These are phyloP conservation scores for Zygoascus flipseniorum DNA, from an alignment of 805 yeast species.

Conservation along the genomic window DNA sequence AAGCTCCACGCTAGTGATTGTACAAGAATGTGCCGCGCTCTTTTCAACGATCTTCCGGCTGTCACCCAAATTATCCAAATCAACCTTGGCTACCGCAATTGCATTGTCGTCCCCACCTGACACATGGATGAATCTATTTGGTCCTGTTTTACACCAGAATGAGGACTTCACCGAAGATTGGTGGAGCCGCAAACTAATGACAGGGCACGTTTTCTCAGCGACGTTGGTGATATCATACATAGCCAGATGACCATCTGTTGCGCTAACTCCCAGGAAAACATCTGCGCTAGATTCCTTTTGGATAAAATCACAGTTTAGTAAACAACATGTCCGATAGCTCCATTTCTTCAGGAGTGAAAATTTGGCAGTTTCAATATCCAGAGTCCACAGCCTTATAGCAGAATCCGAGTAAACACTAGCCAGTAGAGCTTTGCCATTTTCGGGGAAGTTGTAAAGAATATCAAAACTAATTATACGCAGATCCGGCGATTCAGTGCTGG, in stretches of 20 bases:
- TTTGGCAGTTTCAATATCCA: constrained; percentile 28
- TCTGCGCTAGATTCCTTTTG: constrained; percentile 19
- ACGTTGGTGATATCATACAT: constrained; percentile 45
- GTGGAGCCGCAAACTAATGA: constrained; percentile 41
- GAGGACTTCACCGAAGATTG: constrained; percentile 78
- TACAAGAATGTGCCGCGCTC: constrained; percentile 71
- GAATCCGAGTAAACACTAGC: constrained; percentile 84
- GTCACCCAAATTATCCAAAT: constrained; percentile 21
- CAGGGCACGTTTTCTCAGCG: constrained; percentile 5
- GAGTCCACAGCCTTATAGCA: constrained; percentile 55
- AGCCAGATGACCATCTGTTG: constrained; percentile 78
- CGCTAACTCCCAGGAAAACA: constrained; percentile 43
- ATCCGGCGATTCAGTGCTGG: constrained; percentile 60
- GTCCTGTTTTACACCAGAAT: constrained; percentile 22
- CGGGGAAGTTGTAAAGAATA: constrained; percentile 25
- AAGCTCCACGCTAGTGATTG: constrained; percentile 58
- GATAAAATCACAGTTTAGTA: constrained; percentile 52
- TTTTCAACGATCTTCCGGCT: constrained; percentile 18
- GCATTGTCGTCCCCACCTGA: constrained; percentile 96
- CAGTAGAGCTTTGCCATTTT: constrained; percentile 34
- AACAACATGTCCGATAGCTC: constrained; percentile 65
- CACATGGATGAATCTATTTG: constrained; percentile 29
- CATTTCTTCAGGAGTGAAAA: constrained; percentile 43
- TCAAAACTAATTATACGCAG: constrained; percentile 85
- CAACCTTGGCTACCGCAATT: constrained; percentile 36